phyloP scores from a whole-genome alignment of 495 filamentous ascomycete genomes.

The Penicillium paxilli region DNA sequence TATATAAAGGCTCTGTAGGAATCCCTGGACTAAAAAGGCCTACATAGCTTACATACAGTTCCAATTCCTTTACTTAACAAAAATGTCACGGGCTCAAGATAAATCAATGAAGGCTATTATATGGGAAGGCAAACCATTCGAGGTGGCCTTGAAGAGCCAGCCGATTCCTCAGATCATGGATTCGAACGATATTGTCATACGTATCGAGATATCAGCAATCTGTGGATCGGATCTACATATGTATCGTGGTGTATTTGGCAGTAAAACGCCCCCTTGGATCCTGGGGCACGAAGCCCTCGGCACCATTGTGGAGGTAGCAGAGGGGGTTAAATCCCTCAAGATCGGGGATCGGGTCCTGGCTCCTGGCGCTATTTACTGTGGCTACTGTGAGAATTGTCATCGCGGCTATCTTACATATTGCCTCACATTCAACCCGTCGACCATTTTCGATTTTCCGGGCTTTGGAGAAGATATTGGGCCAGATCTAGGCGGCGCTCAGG shows the following conservation, averaged over 20 bases:
- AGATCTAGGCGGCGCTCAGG: conserved; percentile 7
- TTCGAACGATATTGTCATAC: conserved; percentile 6
- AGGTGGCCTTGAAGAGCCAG: conserved; percentile 22
- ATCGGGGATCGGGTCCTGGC: conserved; percentile 4
- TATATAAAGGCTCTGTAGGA: background rate
- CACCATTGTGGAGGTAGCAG: background rate
- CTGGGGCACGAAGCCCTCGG: conserved; percentile 6
- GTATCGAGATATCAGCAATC: conserved; percentile 5
- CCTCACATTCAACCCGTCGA: conserved; percentile 1
- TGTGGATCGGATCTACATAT: conserved; percentile 11
- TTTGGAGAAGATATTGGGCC: conserved; percentile 4
- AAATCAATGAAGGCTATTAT: conserved; percentile 18
- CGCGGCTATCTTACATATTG: background rate
- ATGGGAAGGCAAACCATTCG: conserved; percentile 21
- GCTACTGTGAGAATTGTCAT: background rate
- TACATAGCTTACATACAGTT: background rate
- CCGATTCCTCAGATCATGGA: conserved; percentile 18
- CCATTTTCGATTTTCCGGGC: conserved; percentile 2
- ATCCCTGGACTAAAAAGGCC: background rate
- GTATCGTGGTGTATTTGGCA: conserved; percentile 1
- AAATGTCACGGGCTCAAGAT: background rate
- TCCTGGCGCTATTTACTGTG: background rate
- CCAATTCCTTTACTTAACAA: background rate
- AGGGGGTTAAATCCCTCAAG: conserved; percentile 2
- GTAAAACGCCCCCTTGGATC: conserved; percentile 1